Percentiles rank a stretch among this genome's conserved stretches.
phyloP scores from a whole-genome alignment of 305 asterid genomes.

The Solanum hybrid region DNA sequence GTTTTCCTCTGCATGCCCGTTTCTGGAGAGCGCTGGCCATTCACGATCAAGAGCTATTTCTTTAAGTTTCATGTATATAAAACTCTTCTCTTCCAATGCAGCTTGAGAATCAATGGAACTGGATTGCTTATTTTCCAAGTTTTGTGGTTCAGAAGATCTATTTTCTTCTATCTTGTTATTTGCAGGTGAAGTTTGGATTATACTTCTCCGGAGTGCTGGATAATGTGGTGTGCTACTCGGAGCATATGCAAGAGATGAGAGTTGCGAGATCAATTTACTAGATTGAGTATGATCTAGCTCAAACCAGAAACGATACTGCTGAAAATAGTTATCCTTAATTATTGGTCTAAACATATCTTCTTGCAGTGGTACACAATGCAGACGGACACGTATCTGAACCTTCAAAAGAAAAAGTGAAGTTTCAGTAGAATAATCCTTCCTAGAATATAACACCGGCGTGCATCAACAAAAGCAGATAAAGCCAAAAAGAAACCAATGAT shows the following conservation, averaged over 20 bases:
- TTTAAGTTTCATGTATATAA: slow-evolving; percentile 38
- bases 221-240: slow-evolving; percentile 26
- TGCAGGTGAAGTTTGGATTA: slow-evolving; percentile 8
- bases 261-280: slow-evolving; percentile 43
- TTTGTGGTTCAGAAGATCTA: slow-evolving; percentile 20
- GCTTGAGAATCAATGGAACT: slow-evolving; percentile 21
- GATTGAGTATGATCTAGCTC: slow-evolving; percentile 83
- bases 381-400: slow-evolving; percentile 66
- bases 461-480: background rate
- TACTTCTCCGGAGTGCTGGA: slow-evolving; percentile 12
- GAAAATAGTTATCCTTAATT: slow-evolving; percentile 57
- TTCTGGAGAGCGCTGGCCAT: slow-evolving; percentile 9
- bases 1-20: slow-evolving; percentile 15
- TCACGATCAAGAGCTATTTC: slow-evolving; percentile 27
- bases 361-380: slow-evolving; percentile 42
- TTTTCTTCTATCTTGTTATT: background rate
- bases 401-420: slow-evolving; percentile 11
- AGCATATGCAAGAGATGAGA: slow-evolving; percentile 39
- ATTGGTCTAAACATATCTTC: slow-evolving; percentile 60
- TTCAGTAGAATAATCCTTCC: background rate
- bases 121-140: slow-evolving; percentile 16
- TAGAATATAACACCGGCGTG: background rate
- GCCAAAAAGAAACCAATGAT: background rate
- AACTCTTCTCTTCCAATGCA: slow-evolving; percentile 30
- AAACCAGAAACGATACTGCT: slow-evolving; percentile 49